A percentile compares a stretch with the other conserved stretches of the same genome.
Conservation (phyloP, 2,329 filamentous ascomycete genomes). For the Fusarium secorum region DNA sequence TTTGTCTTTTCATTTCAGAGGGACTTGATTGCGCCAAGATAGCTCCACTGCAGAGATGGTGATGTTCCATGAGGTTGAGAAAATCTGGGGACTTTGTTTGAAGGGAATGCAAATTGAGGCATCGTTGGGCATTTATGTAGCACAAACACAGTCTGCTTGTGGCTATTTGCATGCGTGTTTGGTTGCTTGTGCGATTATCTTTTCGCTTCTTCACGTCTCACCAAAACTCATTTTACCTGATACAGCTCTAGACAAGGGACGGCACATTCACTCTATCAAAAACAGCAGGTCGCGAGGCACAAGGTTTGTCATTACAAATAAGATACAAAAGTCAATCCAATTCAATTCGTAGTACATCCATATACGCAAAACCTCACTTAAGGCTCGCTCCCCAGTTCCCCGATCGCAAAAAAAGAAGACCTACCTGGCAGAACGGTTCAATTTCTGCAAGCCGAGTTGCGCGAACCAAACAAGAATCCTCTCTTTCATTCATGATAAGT, state of each 20-base stretch:
- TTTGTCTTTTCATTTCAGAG: conserved; percentile 14
- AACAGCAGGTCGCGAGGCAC: neutral
- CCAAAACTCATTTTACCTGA: conserved; percentile 27
- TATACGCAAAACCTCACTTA: conserved; percentile 4
- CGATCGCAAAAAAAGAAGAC: neutral
- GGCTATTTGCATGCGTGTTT: neutral
- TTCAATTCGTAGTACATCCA: neutral
- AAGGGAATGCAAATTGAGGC: neutral
- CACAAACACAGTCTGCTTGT: neutral
- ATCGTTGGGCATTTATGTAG: neutral
- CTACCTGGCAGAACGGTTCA: conserved; percentile 13
- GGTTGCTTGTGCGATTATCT: neutral
- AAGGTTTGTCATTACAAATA: neutral
- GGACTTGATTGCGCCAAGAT: conserved; percentile 16
- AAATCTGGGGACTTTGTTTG: neutral
- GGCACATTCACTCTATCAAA: neutral
- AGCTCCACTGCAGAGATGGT: conserved; percentile 26
- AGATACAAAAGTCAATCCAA: neutral
- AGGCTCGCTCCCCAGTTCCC: neutral
- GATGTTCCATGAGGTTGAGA: conserved; percentile 5
- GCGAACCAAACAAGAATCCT: conserved; percentile 25
- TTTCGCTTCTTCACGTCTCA: conserved; percentile 21
- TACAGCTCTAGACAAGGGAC: neutral
- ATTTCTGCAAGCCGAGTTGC: conserved; percentile 8
- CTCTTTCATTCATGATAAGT: conserved; percentile 60